Evolutionary conservation across 2,329 filamentous ascomycete genomes (phyloP).

Genomic region (Colletotrichum orchidophilum): DNA sequence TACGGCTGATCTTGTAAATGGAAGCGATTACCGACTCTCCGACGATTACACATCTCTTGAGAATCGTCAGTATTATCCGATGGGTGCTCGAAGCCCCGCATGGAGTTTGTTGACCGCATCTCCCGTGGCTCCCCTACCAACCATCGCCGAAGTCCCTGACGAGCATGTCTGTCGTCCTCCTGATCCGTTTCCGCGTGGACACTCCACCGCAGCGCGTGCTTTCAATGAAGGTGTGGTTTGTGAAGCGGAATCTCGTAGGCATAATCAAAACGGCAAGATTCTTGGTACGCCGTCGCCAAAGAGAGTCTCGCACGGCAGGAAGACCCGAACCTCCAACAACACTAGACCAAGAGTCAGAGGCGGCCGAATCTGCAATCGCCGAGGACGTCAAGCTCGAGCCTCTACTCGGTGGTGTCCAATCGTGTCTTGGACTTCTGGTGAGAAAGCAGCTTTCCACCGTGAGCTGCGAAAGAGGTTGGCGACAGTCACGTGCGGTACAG

Average conservation of each 20-base stretch:
- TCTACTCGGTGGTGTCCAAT: constrained; percentile 5
- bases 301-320: neutral
- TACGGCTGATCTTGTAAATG: neutral
- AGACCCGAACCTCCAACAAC: neutral
- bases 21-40: neutral
- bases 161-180: neutral
- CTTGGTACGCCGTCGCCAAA: neutral
- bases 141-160: neutral
- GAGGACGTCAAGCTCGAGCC: neutral
- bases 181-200: neutral
- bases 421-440: constrained; percentile 2
- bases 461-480: neutral
- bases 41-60: neutral
- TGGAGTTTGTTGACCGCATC: neutral
- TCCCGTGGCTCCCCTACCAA: neutral
- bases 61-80: neutral
- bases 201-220: neutral
- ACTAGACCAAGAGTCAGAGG: neutral
- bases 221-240: neutral
- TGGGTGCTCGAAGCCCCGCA: neutral
- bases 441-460: neutral
- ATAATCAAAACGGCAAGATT: neutral
- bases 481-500: neutral
- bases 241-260: neutral
- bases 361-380: neutral